Evolutionary conservation across 495 filamentous ascomycete genomes (phyloP), one percentile per base, ranked within the genome.

Genomic region (Aspergillus olivimuriae): DNA sequence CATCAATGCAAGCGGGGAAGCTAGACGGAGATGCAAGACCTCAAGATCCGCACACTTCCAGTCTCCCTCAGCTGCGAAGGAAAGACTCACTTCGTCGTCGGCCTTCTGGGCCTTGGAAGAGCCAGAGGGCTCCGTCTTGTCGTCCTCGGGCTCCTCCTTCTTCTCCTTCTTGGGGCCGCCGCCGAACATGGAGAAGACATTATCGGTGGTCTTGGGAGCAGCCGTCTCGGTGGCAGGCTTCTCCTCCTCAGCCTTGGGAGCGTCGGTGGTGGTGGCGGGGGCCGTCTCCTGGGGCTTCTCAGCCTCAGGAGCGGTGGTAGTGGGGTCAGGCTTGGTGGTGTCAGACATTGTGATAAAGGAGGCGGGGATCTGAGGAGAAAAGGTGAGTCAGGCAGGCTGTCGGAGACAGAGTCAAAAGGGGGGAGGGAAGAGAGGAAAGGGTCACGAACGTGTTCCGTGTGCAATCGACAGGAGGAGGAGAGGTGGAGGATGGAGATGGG

Each of bases 141-240:
- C 79, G 24, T 88, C 86, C 14, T 83, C 87, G 47, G 80, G 70
- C 64, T 87, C 87, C 62, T 88, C 84, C 78, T 89, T 94, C 69
- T 78, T 78, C 58, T 84, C 80, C 60, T 82, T 82, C 63, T 87
- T 90, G 39, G 88, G 86, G 14, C 83, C 83, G 42, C 90, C 90
- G 47, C 92, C 92, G 63, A 98, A 98, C 92, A 98, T 98, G 61
- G 84, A 86, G 74, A 95, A 98, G 40, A 98, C 83, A 58, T 69
- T 83, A 55, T 81, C 82, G 54, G 81, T 76, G 23, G 82, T 78
- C 48, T 77, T 79, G 20, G 70, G 66, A 18, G 66, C 49, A 36
- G 72, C 53, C 55, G 63, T 63, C 30, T 61, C 55, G 12, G 17
- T 19, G 34, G 34, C 15, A 18, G 34, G 34, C 34, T 37, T 37